Percentiles rank a stretch among this genome's conserved stretches.
Conservation (phyloP, 768 basidiomycete species). For the Suillus americanus region DNA sequence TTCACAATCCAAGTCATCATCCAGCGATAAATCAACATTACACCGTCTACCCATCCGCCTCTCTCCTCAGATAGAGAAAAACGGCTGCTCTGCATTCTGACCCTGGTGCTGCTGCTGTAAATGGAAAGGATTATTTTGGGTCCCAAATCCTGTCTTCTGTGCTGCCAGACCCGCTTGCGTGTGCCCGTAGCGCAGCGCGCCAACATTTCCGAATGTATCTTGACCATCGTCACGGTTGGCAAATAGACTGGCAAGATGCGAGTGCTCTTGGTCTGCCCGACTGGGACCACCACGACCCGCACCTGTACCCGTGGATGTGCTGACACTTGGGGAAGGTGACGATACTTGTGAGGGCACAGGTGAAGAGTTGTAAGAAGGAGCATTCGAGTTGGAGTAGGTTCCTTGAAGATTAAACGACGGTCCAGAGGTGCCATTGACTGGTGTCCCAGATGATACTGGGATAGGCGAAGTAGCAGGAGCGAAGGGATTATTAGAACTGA, state of each 20-base stretch:
- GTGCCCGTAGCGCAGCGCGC: conserved; percentile 69
- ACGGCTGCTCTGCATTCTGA: conserved; percentile 66
- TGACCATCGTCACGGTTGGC: conserved; percentile 89
- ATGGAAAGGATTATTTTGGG: conserved; percentile 67
- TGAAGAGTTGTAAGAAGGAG: conserved; percentile 32
- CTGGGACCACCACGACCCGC: conserved; percentile 28
- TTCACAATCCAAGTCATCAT: conserved; percentile 12
- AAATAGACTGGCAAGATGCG: conserved; percentile 76
- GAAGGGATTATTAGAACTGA: conserved; percentile 94
- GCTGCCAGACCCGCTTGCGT: conserved; percentile 51
- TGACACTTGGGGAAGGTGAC: conserved; percentile 36
- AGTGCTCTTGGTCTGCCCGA: conserved; percentile 66
- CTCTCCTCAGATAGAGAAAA: conserved; percentile 66
- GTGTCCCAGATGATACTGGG: conserved; percentile 32
- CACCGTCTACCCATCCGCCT: neutral
- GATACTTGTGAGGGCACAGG: conserved; percentile 44
- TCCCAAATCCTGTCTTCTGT: conserved; percentile 47
- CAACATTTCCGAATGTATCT: conserved; percentile 95
- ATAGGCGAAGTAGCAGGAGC: conserved; percentile 44
- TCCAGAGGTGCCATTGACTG: conserved; percentile 30
- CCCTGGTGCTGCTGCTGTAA: conserved; percentile 55
- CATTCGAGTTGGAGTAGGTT: conserved; percentile 54
- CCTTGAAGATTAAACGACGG: conserved; percentile 70
- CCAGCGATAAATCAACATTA: neutral
- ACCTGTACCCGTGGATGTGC: conserved; percentile 17